These are phyloP conservation scores for Cladosporium sp. DNA, from an alignment of 2,329 filamentous ascomycete genomes.

Conservation along the genomic window DNA sequence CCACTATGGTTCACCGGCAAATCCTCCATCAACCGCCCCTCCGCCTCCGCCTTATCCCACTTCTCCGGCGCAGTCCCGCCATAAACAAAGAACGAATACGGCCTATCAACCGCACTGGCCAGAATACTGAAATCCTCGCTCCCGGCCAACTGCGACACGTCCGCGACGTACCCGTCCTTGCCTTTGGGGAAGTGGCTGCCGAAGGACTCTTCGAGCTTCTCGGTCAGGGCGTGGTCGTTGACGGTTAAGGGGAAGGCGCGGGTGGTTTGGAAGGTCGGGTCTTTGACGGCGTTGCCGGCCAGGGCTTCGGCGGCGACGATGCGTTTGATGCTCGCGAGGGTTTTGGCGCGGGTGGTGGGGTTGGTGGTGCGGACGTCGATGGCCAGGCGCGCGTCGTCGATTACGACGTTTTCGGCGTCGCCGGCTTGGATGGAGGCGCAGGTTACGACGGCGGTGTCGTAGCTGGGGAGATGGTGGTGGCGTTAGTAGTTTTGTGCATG, in stretches of 20 bases:
- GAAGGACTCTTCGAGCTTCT: conserved; percentile 49
- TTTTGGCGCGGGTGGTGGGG: conserved; percentile 48
- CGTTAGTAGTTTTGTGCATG: not conserved
- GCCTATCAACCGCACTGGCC: conserved; percentile 52
- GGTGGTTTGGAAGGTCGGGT: conserved; percentile 48
- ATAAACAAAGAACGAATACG: conserved; percentile 59
- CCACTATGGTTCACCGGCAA: conserved; percentile 63
- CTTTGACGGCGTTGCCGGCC: conserved; percentile 49
- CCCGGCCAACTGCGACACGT: conserved; percentile 47
- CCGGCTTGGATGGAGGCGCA: conserved; percentile 62
- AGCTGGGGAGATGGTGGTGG: not conserved
- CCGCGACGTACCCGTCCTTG: conserved; percentile 39
- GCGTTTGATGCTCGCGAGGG: conserved; percentile 52
- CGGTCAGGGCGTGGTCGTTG: conserved; percentile 53
- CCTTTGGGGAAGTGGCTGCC: conserved; percentile 47
- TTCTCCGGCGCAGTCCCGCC: conserved; percentile 54
- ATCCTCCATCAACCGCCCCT: conserved; percentile 49
- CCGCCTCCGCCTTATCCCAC: conserved; percentile 54
- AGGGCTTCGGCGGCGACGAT: conserved; percentile 59
- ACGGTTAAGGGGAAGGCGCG: conserved; percentile 52
- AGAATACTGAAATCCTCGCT: conserved; percentile 63
- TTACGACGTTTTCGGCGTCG: conserved; percentile 62
- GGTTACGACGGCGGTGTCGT: conserved; percentile 59
- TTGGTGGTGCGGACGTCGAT: conserved; percentile 57
- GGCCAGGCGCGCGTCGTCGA: conserved; percentile 56